Conservation (phyloP, 2,329 filamentous ascomycete genomes). For the Ceratocystis harringtonii region DNA sequence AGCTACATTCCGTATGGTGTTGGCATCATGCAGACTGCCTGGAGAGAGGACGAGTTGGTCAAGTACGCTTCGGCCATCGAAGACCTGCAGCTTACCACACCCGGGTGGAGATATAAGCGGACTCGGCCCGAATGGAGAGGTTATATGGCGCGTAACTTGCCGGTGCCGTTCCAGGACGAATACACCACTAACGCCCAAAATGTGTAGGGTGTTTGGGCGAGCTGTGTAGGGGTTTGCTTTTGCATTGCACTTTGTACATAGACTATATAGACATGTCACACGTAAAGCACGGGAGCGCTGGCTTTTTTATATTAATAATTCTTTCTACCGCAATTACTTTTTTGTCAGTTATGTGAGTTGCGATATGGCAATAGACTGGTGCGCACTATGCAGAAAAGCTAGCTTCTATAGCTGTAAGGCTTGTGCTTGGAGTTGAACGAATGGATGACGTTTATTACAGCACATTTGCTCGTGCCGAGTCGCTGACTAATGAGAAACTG, state of each 20-base stretch:
- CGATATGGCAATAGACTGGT: too few relatives aligned
- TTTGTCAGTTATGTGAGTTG: too few relatives aligned
- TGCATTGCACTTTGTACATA: background rate
- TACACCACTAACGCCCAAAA: background rate
- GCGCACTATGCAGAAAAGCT: background rate
- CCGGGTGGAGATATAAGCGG: constrained; percentile 31
- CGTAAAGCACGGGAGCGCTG: background rate
- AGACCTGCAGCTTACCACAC: constrained; percentile 34
- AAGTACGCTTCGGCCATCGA: constrained; percentile 50
- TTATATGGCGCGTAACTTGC: constrained; percentile 33
- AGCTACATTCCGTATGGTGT: constrained; percentile 28
- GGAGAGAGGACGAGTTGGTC: constrained; percentile 42
- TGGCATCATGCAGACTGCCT: constrained; percentile 44
- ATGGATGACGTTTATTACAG: too few relatives aligned
- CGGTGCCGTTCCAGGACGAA: constrained; percentile 24
- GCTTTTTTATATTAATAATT: background rate
- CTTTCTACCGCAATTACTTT: too few relatives aligned
- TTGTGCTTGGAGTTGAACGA: background rate
- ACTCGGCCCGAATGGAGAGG: constrained; percentile 38
- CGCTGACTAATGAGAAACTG: too few relatives aligned
- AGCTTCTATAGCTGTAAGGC: background rate
- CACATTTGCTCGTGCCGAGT: too few relatives aligned
- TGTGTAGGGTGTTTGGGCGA: background rate
- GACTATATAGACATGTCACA: background rate
- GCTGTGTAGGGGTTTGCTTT: constrained; percentile 5